Evolutionary conservation across 148 eudicot species (phyloP), one percentile per base, ranked within the genome.

Genomic region (Rhododendron williamsianum): DNA sequence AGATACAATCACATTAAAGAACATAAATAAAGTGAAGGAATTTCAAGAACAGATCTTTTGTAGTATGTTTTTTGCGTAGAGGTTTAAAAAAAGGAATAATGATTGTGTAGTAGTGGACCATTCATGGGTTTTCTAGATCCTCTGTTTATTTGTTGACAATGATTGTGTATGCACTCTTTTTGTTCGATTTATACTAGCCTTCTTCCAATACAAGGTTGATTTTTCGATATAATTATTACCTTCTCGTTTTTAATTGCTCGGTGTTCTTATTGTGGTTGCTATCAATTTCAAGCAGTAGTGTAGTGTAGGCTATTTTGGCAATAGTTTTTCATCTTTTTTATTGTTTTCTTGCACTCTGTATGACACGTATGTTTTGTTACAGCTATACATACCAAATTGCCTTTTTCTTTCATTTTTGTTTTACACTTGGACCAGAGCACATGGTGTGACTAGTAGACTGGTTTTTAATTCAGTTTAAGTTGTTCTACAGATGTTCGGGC

Each of bases 401-500:
- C 9, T 63, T 63, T 63, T 23, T 23, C 69, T 63, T 63, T 63
- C 10, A 56, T 63, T 63, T 9, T 63, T 7, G 67, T 60, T 63
- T 23, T 63, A 21, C 27, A 48, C 74, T 38, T 48, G 3, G 43
- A 76, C 18, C 4, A 35, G 11, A 19, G 21, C 21, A 41, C 2
- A 1, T 10, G 25, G 23, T n/a, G 51, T 80, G 72, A 69, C 13
- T 67, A 10, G 48, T 71, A n/a, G 12, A 16, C 36, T 84, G 38
- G 54, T 49, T 18, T 21, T 43, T 54, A 58, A 81, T 78, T 25
- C 58, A 23, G 69, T 38, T 21, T 82, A 23, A 45, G 30, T 67
- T 58, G 27, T 76, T 85, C 12, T 92, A 81, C 93, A 96, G 99
- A 86, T 89, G 81, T 96, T 93, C 78, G 88, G 90, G 84, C 91